Conservation (phyloP, 345 rosid genomes). For the Arabidopsis arenosa region DNA sequence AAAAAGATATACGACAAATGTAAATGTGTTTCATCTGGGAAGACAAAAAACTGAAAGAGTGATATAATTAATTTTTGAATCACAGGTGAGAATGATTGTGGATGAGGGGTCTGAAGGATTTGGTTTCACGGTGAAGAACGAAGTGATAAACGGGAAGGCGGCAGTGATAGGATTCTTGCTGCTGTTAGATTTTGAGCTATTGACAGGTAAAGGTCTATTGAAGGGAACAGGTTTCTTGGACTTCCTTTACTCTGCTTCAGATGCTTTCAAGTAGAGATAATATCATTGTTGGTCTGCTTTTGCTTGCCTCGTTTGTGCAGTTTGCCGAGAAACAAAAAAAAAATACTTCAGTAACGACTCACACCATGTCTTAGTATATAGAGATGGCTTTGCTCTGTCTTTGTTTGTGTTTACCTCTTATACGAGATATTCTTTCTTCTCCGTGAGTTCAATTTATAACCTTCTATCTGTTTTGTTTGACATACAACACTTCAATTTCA, state of each 20-base stretch:
- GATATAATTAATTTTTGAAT: constrained; percentile 28
- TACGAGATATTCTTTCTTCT: constrained; percentile 33
- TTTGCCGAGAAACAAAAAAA: constrained; percentile 20
- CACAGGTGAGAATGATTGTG: constrained; percentile 91
- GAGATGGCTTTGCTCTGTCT: constrained; percentile 27
- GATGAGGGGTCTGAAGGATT: constrained; percentile 76
- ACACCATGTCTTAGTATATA: constrained; percentile 29
- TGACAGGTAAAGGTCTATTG: constrained; percentile 92
- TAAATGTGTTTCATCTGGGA: constrained; percentile 9
- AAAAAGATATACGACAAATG: background rate
- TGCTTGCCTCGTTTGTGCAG: constrained; percentile 16
- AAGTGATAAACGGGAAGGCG: constrained; percentile 90
- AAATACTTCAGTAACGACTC: constrained; percentile 24
- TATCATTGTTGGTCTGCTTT: constrained; percentile 29
- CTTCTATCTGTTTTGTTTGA: background rate
- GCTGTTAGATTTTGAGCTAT: constrained; percentile 86
- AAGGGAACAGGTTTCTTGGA: constrained; percentile 95
- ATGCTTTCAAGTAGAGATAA: constrained; percentile 65
- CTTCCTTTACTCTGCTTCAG: constrained; percentile 67
- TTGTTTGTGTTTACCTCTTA: constrained; percentile 20
- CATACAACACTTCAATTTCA: background rate
- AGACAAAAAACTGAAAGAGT: background rate
- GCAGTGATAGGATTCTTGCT: constrained; percentile 87
- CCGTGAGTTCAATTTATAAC: constrained; percentile 1
- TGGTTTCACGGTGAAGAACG: constrained; percentile 79